Conservation (phyloP, 2,329 filamentous ascomycete species). For the Esteya vermicola region DNA sequence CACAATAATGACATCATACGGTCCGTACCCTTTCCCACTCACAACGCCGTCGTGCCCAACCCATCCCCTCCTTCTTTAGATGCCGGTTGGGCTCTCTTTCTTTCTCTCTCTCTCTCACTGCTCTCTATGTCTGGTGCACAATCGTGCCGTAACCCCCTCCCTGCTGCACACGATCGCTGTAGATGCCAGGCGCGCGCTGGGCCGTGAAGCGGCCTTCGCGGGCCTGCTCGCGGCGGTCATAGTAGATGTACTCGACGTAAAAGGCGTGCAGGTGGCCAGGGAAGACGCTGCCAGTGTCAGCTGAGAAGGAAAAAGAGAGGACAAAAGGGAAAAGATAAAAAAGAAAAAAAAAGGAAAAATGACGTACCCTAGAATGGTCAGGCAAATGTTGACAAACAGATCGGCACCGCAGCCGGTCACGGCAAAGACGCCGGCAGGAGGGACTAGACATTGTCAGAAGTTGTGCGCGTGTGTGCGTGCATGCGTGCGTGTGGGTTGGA, state of each 20-base stretch:
- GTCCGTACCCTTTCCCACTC: too few relatives aligned
- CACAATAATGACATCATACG: too few relatives aligned
- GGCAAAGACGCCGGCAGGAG: slow-evolving; percentile 48
- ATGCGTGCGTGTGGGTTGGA: too few relatives aligned
- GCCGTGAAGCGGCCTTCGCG: slow-evolving; percentile 39
- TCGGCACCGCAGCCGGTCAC: slow-evolving; percentile 53
- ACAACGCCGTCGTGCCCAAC: too few relatives aligned
- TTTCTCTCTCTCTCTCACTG: neutral
- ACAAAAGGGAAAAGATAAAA: neutral
- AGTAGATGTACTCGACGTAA: slow-evolving; percentile 74
- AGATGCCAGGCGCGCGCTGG: slow-evolving; percentile 51
- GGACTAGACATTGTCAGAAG: slow-evolving; percentile 36
- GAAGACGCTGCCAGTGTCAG: slow-evolving; percentile 39
- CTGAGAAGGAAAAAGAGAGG: neutral
- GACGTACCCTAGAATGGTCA: slow-evolving; percentile 48
- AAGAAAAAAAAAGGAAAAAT: neutral
- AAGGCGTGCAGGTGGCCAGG: slow-evolving; percentile 71
- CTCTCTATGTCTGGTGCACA: slow-evolving; percentile 7
- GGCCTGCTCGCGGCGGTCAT: slow-evolving; percentile 53
- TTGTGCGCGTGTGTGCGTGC: too few relatives aligned
- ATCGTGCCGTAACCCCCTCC: slow-evolving; percentile 37
- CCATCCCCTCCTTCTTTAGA: neutral
- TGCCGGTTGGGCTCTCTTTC: neutral
- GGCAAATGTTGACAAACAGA: slow-evolving; percentile 50
- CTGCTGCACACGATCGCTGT: slow-evolving; percentile 57